These are phyloP conservation scores for Sparassis latifolia DNA, from an alignment of 1,284 basidiomycete species.

Conservation along the genomic window DNA sequence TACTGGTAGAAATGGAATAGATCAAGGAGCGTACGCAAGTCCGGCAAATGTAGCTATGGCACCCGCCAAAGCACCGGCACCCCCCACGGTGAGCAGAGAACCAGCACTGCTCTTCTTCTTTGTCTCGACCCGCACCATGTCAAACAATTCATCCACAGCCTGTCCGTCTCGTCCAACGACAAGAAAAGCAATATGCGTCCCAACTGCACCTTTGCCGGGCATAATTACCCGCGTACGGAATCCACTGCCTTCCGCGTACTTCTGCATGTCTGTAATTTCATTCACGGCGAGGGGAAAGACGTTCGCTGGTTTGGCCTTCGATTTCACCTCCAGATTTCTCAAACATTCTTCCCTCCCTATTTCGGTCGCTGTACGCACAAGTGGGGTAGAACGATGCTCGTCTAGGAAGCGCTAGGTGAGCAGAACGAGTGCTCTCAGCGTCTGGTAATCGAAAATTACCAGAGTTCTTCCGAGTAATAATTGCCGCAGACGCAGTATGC, in stretches of 20 bases:
- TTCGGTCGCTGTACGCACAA: background rate
- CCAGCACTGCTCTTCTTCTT: slow-evolving; percentile 1
- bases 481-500: too few relatives aligned
- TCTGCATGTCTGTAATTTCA: slow-evolving; percentile 1
- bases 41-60: background rate
- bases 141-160: slow-evolving; percentile 6
- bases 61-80: slow-evolving; percentile 2
- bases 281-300: slow-evolving; percentile 1
- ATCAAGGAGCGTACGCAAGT: background rate
- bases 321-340: background rate
- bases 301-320: background rate
- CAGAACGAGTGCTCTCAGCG: too few relatives aligned
- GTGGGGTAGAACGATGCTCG: too few relatives aligned
- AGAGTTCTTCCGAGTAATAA: too few relatives aligned
- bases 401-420: too few relatives aligned
- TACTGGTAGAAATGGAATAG: background rate
- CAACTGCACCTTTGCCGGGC: background rate
- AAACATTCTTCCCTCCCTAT: background rate
- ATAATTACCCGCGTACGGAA: background rate
- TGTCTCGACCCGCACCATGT: background rate
- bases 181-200: slow-evolving; percentile 1
- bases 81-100: background rate
- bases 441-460: too few relatives aligned
- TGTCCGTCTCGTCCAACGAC: slow-evolving; percentile 5
- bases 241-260: background rate